Base-by-base conservation (phyloP, 148 eudicot genomes). In the Gaultheria prostrata region DNA sequence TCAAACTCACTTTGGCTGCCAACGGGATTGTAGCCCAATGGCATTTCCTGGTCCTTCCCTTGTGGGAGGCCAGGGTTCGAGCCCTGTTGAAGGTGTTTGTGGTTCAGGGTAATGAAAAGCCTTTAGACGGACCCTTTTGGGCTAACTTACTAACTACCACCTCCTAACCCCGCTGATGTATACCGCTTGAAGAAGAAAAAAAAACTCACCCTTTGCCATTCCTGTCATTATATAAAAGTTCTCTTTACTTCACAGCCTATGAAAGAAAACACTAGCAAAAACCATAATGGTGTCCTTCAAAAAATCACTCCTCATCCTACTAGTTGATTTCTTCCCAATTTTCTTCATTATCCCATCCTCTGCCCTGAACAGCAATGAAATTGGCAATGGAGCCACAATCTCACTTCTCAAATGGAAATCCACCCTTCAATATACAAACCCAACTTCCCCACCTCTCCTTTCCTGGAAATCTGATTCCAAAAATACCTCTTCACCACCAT, bases 351-450 rank as follows among this genome's bases (percentile, higher is more conserved):
- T 6, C 45, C 10, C 3, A 4, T 20, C 49, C 46, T 8, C 76
- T 18, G 45, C 75, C 6, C 14, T 39, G 10, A 72, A 8, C 76
- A 7, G 12, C 24, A 39, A 18, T 39, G 49, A 72, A 20, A 24
- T 0, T 6, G 30, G 28, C 30, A 24, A 63, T n/a, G 49, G 8
- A 39, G 85, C 50, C 49, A 39, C 59, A 11, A 46, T 0, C 7
- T 24, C 82, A 32, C 85, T 84, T 3, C 82, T 78, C 26, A 79
- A 69, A 32, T 84, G 85, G 85, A 84, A 84, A 84, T 63, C 49
- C 50, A 84, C 35, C 48, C 54, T 84, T 45, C 49, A 51, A 0
- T 78, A 35, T 21, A 50, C 50, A 21, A 39, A 26, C 14, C 14
- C 20, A 8, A 48, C 1, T 21, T 20, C 0, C 43, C 35, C 67